Evolutionary conservation across 1,139 yeast species (phyloP).

Genomic region (Yamadazyma dendronema): DNA sequence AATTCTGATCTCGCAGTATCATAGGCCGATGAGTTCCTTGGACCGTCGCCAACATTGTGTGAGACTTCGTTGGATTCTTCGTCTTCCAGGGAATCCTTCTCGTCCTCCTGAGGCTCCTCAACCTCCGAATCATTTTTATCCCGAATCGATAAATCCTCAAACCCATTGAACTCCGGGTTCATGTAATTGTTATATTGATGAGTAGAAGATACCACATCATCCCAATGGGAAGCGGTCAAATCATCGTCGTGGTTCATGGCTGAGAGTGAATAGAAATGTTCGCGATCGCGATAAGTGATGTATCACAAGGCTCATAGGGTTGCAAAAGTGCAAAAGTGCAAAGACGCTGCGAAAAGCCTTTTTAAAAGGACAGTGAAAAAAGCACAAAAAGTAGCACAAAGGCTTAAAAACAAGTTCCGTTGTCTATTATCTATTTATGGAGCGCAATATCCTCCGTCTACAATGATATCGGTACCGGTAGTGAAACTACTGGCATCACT

Average conservation of each 20-base stretch:
- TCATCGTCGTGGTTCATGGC: conserved; percentile 33
- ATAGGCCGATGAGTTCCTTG: conserved; percentile 9
- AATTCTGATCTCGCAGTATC: conserved; percentile 22
- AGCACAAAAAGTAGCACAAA: background rate
- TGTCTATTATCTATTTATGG: conserved; percentile 21
- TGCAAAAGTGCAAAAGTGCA: too few species aligned
- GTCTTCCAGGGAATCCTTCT: conserved; percentile 5
- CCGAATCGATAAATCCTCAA: conserved; percentile 22
- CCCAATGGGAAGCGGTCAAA: conserved; percentile 39
- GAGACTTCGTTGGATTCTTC: too few species aligned
- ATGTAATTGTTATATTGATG: conserved; percentile 9
- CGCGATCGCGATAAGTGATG: background rate
- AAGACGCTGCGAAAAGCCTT: too few species aligned
- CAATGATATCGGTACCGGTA: conserved; percentile 79
- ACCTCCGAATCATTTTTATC: conserved; percentile 21
- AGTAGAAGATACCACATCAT: conserved; percentile 29
- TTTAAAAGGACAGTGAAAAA: too few species aligned
- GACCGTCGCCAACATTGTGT: too few species aligned
- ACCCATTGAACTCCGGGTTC: conserved; percentile 23
- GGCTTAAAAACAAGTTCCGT: too few species aligned
- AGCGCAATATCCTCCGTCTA: conserved; percentile 79
- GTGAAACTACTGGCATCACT: conserved; percentile 80
- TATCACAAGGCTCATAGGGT: too few species aligned
- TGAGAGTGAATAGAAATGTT: background rate
- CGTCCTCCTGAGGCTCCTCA: conserved; percentile 18